These are phyloP conservation scores for Citrullus mucosospermus DNA, from an alignment of 306 rosid species.

Conservation along the genomic window DNA sequence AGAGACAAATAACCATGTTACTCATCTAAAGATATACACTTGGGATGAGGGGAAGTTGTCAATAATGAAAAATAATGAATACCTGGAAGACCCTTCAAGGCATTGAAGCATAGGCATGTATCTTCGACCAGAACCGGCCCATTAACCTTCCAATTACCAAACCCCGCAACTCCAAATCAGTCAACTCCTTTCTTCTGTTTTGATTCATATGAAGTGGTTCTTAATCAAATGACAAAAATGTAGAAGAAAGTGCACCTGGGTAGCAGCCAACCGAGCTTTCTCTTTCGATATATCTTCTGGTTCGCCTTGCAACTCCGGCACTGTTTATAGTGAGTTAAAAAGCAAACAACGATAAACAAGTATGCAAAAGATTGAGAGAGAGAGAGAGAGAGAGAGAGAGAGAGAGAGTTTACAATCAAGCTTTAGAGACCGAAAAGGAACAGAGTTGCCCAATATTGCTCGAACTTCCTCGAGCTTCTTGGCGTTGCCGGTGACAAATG, in stretches of 20 bases:
- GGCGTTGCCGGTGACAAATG: constrained; percentile 91
- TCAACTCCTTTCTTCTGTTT: background rate
- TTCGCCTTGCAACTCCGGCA: constrained; percentile 96
- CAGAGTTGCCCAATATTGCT: constrained; percentile 68
- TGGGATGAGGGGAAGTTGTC: background rate
- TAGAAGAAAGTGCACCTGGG: constrained; percentile 40
- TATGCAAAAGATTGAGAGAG: background rate
- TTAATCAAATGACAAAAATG: background rate
- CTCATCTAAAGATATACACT: background rate
- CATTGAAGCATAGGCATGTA: constrained; percentile 95
- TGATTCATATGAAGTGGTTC: background rate
- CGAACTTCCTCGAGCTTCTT: constrained; percentile 99
- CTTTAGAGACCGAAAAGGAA: constrained; percentile 83
- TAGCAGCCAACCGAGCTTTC: constrained; percentile 85
- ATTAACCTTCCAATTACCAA: constrained; percentile 43
- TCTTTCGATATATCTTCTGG: constrained; percentile 93
- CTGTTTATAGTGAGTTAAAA: constrained; percentile 15
- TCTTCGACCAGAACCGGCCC: constrained; percentile 98
- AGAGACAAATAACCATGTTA: constrained; percentile 6
- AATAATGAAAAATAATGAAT: background rate
- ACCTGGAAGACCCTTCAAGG: constrained; percentile 98
- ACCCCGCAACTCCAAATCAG: background rate
- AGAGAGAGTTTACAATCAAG: constrained; percentile 48
- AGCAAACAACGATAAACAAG: background rate
- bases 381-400: background rate